Conservation (phyloP, 2,329 filamentous ascomycete genomes). For the Penicillium brasilianum region DNA sequence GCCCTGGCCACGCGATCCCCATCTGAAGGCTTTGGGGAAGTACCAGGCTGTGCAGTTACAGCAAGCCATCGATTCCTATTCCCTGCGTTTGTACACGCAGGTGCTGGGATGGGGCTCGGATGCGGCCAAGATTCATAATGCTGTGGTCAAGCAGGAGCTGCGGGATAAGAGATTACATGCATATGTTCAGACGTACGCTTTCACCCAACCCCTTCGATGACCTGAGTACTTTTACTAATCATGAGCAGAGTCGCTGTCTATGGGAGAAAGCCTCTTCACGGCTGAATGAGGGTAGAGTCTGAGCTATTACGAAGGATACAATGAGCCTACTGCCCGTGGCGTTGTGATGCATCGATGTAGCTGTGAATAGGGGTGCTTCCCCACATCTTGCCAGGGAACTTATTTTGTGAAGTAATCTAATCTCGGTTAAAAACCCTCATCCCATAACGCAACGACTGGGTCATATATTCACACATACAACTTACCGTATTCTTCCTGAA, state of each 20-base stretch:
- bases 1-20: conserved; percentile 26
- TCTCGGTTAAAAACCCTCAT: no score
- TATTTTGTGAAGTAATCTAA: no score
- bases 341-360: no score
- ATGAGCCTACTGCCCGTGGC: no score
- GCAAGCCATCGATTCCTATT: conserved; percentile 29
- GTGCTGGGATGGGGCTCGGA: conserved; percentile 26
- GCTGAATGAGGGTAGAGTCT: no score
- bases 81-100: conserved; percentile 26
- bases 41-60: conserved; percentile 26
- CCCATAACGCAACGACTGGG: no score
- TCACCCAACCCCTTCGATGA: background rate
- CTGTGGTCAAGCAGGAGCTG: conserved; percentile 24
- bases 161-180: conserved; percentile 25
- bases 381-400: no score
- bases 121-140: conserved; percentile 26
- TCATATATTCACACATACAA: no score
- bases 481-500: no score
- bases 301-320: no score
- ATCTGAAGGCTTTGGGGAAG: conserved; percentile 24
- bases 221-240: conserved; percentile 15
- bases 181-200: conserved; percentile 27
- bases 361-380: no score
- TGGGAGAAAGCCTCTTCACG: conserved; percentile 25
- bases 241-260: conserved; percentile 21